These are phyloP conservation scores for Hordeum marinum DNA, from an alignment of 176 grass and related monocot genomes.

Conservation along the genomic window DNA sequence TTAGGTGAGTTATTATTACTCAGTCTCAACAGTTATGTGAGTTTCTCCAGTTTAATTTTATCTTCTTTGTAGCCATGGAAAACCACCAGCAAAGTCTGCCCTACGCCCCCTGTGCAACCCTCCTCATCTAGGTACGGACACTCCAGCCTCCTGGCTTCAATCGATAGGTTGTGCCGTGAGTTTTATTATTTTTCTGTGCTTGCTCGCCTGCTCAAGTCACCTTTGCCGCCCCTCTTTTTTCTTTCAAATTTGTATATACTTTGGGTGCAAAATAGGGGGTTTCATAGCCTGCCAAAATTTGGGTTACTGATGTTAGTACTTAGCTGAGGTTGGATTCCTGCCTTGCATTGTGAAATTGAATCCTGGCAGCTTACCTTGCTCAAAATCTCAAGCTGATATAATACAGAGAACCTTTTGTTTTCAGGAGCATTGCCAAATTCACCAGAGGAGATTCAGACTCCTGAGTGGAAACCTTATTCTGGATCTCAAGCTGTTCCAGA, in stretches of 20 bases:
- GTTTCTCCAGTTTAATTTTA: not conserved
- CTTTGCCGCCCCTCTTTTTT: not conserved
- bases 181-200: not conserved
- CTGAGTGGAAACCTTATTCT: constrained; percentile 22
- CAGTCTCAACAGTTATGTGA: not conserved
- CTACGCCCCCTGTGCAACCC: not conserved
- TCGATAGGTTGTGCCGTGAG: not conserved
- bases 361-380: not conserved
- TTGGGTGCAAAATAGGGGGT: not conserved
- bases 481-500: constrained; percentile 23
- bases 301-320: not conserved
- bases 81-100: constrained; percentile 39
- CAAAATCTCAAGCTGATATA: not conserved
- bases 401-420: not conserved
- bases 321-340: not conserved
- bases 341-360: not conserved
- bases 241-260: not conserved
- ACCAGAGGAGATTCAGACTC: not conserved
- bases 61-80: constrained; percentile 48
- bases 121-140: not conserved
- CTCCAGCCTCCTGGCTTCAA: not conserved
- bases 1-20: constrained; percentile 40
- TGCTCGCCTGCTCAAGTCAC: not conserved
- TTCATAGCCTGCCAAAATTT: not conserved
- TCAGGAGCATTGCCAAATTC: not conserved